phyloP scores from a whole-genome alignment of 2,329 filamentous ascomycete genomes.

The Penicillium palitans region DNA sequence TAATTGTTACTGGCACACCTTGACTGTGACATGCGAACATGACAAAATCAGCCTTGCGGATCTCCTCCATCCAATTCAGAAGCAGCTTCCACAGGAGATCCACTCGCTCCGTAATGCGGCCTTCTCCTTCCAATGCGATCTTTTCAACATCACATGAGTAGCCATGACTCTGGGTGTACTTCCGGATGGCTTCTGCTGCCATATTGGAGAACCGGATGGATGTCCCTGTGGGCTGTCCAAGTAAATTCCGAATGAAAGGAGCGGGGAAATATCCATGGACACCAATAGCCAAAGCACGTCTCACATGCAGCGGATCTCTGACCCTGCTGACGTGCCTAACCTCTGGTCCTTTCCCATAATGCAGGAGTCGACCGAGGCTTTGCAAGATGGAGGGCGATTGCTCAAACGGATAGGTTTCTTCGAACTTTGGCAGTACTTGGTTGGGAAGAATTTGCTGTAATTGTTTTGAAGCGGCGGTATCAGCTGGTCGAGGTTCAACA shows the following conservation, averaged over 20 bases:
- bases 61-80: conserved; percentile 90
- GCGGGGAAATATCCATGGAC: conserved; percentile 94
- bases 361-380: conserved; percentile 47
- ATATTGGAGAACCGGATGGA: conserved; percentile 90
- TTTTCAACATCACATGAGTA: conserved; percentile 85
- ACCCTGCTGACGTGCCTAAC: conserved; percentile 71
- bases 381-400: conserved; percentile 66
- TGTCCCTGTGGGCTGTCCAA: conserved; percentile 93
- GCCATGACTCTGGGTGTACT: conserved; percentile 75
- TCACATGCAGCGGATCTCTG: conserved; percentile 69
- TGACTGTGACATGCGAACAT: conserved; percentile 93
- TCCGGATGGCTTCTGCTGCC: conserved; percentile 76
- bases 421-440: conserved; percentile 51
- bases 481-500: conserved; percentile 28
- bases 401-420: conserved; percentile 47
- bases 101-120: conserved; percentile 84
- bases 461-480: conserved; percentile 38
- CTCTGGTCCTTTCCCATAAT: conserved; percentile 56
- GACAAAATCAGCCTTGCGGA: conserved; percentile 83
- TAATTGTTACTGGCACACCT: conserved; percentile 88
- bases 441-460: conserved; percentile 44
- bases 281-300: conserved; percentile 86
- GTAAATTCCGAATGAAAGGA: conserved; percentile 79
- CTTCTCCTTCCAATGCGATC: conserved; percentile 91
- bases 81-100: conserved; percentile 92